These are phyloP conservation scores for Zygosaccharomyces rouxii DNA, from an alignment of 805 yeast species.

Conservation along the genomic window DNA sequence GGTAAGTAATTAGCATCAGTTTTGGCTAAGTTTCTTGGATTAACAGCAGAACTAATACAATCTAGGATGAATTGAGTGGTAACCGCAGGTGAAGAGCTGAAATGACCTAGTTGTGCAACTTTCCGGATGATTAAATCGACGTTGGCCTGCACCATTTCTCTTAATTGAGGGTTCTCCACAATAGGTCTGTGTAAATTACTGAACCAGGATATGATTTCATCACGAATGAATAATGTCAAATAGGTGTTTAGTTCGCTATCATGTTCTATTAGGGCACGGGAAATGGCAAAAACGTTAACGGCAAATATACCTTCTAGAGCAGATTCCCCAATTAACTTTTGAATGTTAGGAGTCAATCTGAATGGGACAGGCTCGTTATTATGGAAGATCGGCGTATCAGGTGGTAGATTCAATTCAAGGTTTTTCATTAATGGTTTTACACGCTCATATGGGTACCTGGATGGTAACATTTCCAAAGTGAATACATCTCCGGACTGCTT, in stretches of 20 bases:
- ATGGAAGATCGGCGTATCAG: slow-evolving; percentile 73
- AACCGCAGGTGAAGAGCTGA: slow-evolving; percentile 48
- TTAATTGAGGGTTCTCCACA: slow-evolving; percentile 75
- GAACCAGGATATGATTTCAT: slow-evolving; percentile 93
- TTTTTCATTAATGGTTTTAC: slow-evolving; percentile 38
- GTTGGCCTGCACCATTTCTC: slow-evolving; percentile 83
- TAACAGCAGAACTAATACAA: slow-evolving; percentile 88
- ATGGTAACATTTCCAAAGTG: slow-evolving; percentile 94
- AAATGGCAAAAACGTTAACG: slow-evolving; percentile 76
- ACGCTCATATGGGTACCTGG: slow-evolving; percentile 55
- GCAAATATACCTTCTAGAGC: slow-evolving; percentile 89
- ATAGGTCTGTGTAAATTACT: slow-evolving; percentile 79
- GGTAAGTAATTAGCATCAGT: slow-evolving; percentile 96
- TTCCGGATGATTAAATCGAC: slow-evolving; percentile 81
- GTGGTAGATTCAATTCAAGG: slow-evolving; percentile 35
- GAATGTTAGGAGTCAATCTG: slow-evolving; percentile 93
- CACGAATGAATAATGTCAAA: slow-evolving; percentile 90
- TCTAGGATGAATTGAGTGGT: slow-evolving; percentile 89
- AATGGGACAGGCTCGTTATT: slow-evolving; percentile 94
- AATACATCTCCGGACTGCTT: slow-evolving; percentile 81
- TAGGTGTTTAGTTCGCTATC: slow-evolving; percentile 89
- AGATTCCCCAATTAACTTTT: slow-evolving; percentile 89
- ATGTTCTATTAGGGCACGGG: slow-evolving; percentile 84
- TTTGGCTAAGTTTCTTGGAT: slow-evolving; percentile 87
- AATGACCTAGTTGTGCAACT: slow-evolving; percentile 70